A percentile compares a stretch with the other conserved stretches of the same genome.
Conservation (phyloP, 441 rosid genomes). For the Croton setiger region DNA sequence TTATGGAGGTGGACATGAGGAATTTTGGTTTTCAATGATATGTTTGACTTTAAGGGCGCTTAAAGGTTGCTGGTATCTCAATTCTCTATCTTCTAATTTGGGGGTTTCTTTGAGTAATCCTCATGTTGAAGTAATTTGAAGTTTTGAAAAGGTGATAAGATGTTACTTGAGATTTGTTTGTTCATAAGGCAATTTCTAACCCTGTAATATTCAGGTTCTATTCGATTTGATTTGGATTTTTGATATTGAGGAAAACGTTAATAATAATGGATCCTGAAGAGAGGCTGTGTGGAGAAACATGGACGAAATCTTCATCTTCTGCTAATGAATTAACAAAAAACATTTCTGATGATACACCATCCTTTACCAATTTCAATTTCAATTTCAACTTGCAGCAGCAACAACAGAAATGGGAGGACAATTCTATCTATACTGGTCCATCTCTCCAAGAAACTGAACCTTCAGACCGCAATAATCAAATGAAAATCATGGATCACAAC, state of each 20-base stretch:
- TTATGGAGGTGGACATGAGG: background rate
- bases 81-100: constrained; percentile 1
- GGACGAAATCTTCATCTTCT: constrained; percentile 47
- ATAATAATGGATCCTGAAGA: constrained; percentile 62
- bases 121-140: background rate
- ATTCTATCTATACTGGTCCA: constrained; percentile 43
- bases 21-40: background rate
- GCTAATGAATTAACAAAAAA: constrained; percentile 32
- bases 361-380: constrained; percentile 41
- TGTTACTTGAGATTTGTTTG: background rate
- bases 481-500: constrained; percentile 23
- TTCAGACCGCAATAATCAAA: constrained; percentile 29
- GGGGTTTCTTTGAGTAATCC: constrained; percentile 13
- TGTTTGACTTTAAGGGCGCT: constrained; percentile 16
- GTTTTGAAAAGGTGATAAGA: background rate
- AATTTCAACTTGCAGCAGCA: constrained; percentile 27
- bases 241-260: constrained; percentile 24
- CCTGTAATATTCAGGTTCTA: constrained; percentile 24
- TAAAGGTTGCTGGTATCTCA: background rate
- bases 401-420: constrained; percentile 62
- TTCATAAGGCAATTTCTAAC: constrained; percentile 11
- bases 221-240: constrained; percentile 22
- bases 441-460: constrained; percentile 37
- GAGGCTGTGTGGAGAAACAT: constrained; percentile 36
- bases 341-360: constrained; percentile 25